Conservation (phyloP, 2,329 filamentous ascomycete species). For the Cordyceps cicadae region DNA sequence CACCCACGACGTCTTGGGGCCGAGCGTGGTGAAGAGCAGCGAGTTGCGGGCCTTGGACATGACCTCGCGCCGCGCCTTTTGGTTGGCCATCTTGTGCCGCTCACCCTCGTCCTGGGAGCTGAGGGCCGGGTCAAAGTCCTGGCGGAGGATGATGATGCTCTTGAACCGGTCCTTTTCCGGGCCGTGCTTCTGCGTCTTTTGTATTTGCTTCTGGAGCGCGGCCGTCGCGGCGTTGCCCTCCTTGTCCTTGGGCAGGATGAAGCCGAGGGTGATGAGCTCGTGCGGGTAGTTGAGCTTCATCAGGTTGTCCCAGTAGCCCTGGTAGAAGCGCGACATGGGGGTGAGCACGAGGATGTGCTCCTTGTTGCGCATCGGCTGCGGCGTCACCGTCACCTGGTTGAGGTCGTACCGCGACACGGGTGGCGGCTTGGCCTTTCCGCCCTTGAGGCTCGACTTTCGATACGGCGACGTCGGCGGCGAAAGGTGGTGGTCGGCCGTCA, state of each 20-base stretch:
- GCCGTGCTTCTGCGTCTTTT: slow-evolving; percentile 71
- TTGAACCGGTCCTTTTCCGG: slow-evolving; percentile 77
- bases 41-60: slow-evolving; percentile 95
- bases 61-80: slow-evolving; percentile 74
- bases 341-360: slow-evolving; percentile 89
- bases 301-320: slow-evolving; percentile 92
- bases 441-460: slow-evolving; percentile 29
- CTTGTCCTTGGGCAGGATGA: slow-evolving; percentile 89
- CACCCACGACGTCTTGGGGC: slow-evolving; percentile 88
- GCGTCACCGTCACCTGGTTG: slow-evolving; percentile 84
- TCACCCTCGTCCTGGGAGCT: slow-evolving; percentile 76
- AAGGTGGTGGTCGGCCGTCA: slow-evolving; percentile 34
- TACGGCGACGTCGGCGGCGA: slow-evolving; percentile 36
- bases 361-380: slow-evolving; percentile 64
- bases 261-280: slow-evolving; percentile 87
- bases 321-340: slow-evolving; percentile 87
- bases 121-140: slow-evolving; percentile 84
- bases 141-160: slow-evolving; percentile 85
- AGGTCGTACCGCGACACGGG: slow-evolving; percentile 90
- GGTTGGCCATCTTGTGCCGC: slow-evolving; percentile 83
- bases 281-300: slow-evolving; percentile 79
- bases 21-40: slow-evolving; percentile 87
- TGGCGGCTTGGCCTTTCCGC: slow-evolving; percentile 45
- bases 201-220: slow-evolving; percentile 74
- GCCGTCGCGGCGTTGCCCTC: slow-evolving; percentile 83